Evolutionary conservation across 2,329 filamentous ascomycete species (phyloP).

Genomic region (Fusarium duplospermum): DNA sequence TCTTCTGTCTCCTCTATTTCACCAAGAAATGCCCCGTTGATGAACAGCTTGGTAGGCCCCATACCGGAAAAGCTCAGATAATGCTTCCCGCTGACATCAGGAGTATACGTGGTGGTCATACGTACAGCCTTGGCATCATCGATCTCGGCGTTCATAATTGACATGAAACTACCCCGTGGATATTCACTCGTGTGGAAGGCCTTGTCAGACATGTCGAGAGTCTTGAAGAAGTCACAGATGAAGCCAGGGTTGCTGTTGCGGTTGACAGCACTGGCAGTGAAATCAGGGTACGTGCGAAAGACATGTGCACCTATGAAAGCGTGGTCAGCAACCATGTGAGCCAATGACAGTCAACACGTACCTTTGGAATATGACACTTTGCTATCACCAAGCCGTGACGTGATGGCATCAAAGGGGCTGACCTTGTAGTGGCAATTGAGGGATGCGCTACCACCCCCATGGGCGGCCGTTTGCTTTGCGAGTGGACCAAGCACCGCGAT

Average conservation of each 20-base stretch:
- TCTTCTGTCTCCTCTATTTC: not conserved
- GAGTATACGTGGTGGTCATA: not conserved
- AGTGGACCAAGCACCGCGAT: not conserved
- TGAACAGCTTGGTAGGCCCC: not conserved
- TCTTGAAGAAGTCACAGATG: not conserved
- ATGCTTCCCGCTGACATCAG: not conserved
- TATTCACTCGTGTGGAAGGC: not conserved
- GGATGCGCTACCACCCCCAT: not conserved
- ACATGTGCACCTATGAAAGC: not conserved
- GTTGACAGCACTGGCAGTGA: not conserved
- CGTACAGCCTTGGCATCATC: not conserved
- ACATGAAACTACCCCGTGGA: not conserved
- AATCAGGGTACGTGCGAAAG: not conserved
- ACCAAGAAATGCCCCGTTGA: not conserved
- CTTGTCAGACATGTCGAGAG: not conserved
- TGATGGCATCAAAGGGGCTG: not conserved
- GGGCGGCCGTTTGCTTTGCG: not conserved
- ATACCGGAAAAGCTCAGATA: not conserved
- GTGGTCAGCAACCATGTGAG: not conserved
- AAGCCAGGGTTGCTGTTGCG: not conserved
- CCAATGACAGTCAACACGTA: not conserved
- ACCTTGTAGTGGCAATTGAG: not conserved
- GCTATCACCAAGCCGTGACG: not conserved
- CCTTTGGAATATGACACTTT: not conserved
- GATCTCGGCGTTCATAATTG: not conserved